Conservation (phyloP, 2,329 filamentous ascomycete species). For the Coniochaeta ligniaria region DNA sequence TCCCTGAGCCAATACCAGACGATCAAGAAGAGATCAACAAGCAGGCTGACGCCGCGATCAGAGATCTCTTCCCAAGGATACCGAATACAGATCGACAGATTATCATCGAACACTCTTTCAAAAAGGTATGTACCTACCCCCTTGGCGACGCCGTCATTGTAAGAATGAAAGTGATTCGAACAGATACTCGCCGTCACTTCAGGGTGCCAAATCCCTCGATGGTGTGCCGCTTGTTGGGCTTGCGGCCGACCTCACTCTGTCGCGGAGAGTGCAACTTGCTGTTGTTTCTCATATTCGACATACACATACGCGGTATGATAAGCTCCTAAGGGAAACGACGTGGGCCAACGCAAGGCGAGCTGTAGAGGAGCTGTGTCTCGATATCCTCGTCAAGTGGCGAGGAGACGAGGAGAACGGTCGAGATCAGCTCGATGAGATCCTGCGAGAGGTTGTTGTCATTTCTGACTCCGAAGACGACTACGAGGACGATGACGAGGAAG, state of each 20-base stretch:
- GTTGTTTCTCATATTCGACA: constrained; percentile 61
- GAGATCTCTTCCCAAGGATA: constrained; percentile 59
- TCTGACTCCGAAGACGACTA: constrained; percentile 49
- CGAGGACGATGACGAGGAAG: constrained; percentile 26
- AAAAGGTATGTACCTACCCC: constrained; percentile 39
- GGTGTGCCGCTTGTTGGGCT: constrained; percentile 52
- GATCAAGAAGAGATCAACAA: constrained; percentile 52
- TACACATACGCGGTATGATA: constrained; percentile 59
- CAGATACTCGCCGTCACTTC: constrained; percentile 4
- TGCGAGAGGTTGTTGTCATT: constrained; percentile 60
- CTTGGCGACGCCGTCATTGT: not conserved
- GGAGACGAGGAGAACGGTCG: constrained; percentile 63
- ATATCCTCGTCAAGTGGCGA: constrained; percentile 64
- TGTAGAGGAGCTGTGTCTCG: constrained; percentile 54
- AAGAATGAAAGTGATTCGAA: constrained; percentile 1
- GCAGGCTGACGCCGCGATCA: constrained; percentile 54
- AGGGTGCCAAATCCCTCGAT: constrained; percentile 41
- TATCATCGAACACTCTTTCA: constrained; percentile 57
- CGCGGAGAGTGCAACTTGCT: constrained; percentile 56
- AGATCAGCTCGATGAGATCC: constrained; percentile 60
- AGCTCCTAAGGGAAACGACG: constrained; percentile 48
- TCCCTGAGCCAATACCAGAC: constrained; percentile 52
- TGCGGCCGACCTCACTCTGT: constrained; percentile 46
- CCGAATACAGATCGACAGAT: constrained; percentile 56
- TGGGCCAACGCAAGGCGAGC: constrained; percentile 55